A percentile compares a stretch with the other conserved stretches of the same genome.
Evolutionary conservation across 1,139 yeast species (phyloP).

Genomic region (Yamadazyma membranifaciens): DNA sequence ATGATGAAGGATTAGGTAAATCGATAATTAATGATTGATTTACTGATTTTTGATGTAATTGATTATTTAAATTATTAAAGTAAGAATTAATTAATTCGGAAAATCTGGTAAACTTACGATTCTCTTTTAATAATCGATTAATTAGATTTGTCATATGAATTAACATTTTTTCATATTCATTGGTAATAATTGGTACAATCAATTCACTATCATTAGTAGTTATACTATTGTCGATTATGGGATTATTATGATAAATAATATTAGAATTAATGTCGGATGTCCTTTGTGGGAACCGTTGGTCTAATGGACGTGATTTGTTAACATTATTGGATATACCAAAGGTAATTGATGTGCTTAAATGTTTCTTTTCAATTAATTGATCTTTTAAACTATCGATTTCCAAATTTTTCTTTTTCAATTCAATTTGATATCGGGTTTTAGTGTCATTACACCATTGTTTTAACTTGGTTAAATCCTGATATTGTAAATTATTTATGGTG

Average conservation of each 20-base stretch:
- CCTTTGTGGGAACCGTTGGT: not conserved
- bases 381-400: conserved; percentile 40
- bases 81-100: conserved; percentile 31
- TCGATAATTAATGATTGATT: conserved; percentile 12
- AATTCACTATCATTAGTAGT: conserved; percentile 21
- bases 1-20: conserved; percentile 35
- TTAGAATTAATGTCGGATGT: conserved; percentile 18
- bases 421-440: conserved; percentile 39
- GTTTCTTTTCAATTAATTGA: conserved; percentile 35
- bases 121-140: conserved; percentile 40
- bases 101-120: conserved; percentile 36
- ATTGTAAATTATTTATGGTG: conserved; percentile 27
- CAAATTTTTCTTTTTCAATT: conserved; percentile 36
- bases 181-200: conserved; percentile 21
- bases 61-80: conserved; percentile 15
- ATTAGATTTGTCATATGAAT: conserved; percentile 38
- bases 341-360: conserved; percentile 30
- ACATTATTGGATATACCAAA: conserved; percentile 18
- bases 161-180: conserved; percentile 39
- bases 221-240: conserved; percentile 23
- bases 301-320: not conserved
- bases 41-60: conserved; percentile 22
- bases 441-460: conserved; percentile 32
- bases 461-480: conserved; percentile 28
- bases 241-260: conserved; percentile 33